phyloP scores from a whole-genome alignment of 2,329 filamentous ascomycete species.

The Fusarium zealandicum region DNA sequence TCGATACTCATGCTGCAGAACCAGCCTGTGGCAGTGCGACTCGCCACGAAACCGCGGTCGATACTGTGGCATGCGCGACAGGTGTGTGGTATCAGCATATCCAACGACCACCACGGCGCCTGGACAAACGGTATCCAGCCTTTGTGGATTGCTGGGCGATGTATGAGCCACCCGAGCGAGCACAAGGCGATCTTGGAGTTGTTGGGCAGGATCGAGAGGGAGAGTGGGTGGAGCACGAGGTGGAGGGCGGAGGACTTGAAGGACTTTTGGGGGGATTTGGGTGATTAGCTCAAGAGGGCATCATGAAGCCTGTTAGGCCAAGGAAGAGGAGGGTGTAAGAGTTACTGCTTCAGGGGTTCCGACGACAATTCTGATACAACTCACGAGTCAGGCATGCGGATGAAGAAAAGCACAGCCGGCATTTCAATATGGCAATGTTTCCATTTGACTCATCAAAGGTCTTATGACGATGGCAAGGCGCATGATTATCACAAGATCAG shows the following conservation, averaged over 20 bases:
- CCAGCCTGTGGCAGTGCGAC: slow-evolving; percentile 49
- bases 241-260: slow-evolving; percentile 61
- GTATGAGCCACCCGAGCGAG: slow-evolving; percentile 57
- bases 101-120: slow-evolving; percentile 61
- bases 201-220: slow-evolving; percentile 57
- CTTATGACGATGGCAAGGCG: too few species aligned
- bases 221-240: slow-evolving; percentile 60
- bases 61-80: slow-evolving; percentile 61
- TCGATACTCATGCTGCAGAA: slow-evolving; percentile 60
- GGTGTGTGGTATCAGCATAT: slow-evolving; percentile 60
- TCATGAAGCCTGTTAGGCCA: too few species aligned
- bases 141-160: slow-evolving; percentile 59
- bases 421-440: too few species aligned
- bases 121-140: slow-evolving; percentile 63
- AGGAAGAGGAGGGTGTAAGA: too few species aligned
- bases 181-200: slow-evolving; percentile 54
- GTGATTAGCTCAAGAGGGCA: slow-evolving; percentile 14
- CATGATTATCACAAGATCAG: too few species aligned
- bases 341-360: too few species aligned
- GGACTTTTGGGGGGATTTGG: slow-evolving; percentile 57
- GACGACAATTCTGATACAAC: too few species aligned
- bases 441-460: too few species aligned
- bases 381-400: too few species aligned
- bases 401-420: too few species aligned
- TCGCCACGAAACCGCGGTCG: slow-evolving; percentile 48